A percentile compares a stretch with the other conserved stretches of the same genome.
Conservation (phyloP, 164 flowering plant genomes). For the Berberis thunbergii region DNA sequence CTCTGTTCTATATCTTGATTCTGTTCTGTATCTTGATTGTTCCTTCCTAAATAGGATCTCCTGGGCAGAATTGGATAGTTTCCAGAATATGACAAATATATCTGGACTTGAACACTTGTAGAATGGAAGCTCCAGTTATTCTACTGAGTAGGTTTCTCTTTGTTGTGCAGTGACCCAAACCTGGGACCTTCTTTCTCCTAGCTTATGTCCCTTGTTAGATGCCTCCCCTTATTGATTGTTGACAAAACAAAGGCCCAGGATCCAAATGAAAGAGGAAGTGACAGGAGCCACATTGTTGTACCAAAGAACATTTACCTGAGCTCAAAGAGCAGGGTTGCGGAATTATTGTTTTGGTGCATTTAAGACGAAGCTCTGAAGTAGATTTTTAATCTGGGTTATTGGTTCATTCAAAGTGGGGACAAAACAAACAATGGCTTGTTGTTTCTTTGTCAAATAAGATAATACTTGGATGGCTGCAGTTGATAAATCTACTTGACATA, state of each 20-base stretch:
- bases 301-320: constrained; percentile 16
- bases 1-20: no score
- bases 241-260: constrained; percentile 19
- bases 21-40: no score
- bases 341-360: constrained; percentile 13
- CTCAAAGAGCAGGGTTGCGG: constrained; percentile 40
- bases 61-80: no score
- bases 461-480: no score
- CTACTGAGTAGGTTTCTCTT: not conserved
- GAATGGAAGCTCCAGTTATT: no score
- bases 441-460: no score
- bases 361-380: constrained; percentile 8
- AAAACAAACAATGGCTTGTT: no score
- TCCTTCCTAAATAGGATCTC: no score
- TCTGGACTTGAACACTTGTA: not conserved
- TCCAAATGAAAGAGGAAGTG: constrained; percentile 11
- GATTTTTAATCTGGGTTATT: constrained; percentile 31
- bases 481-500: no score
- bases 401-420: constrained; percentile 65
- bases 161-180: constrained; percentile 68
- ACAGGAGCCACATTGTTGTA: constrained; percentile 10
- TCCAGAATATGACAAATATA: no score
- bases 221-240: constrained; percentile 38
- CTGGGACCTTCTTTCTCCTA: constrained; percentile 72
- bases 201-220: constrained; percentile 62